Base-by-base conservation (phyloP, 768 basidiomycete genomes). In the Rhodotorula toruloides region DNA sequence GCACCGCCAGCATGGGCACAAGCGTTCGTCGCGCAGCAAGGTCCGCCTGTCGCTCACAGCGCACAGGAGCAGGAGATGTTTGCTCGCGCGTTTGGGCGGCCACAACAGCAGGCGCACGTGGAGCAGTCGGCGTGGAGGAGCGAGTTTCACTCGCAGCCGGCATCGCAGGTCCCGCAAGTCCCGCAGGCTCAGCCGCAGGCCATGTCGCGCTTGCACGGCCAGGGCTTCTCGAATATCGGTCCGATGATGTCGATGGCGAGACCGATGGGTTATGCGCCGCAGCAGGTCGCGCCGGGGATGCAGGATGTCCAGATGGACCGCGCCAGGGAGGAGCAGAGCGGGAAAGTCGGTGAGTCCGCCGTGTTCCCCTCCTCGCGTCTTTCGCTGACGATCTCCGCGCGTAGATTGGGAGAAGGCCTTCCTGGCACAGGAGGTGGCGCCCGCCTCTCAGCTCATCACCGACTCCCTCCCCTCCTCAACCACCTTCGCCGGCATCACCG, bases 381-480 rank as follows among this genome's bases (percentile, higher is more conserved):
- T 47, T 29, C 50, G 36, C 27, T 19, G 10, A 25, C 40, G 2
- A 6, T 36, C 21, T 39, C 22, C 48, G 39, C 32, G 44, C 16
- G 54, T 46, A 31, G 68, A 74, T 8, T 75, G 74, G 74, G 74
- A 72, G 34, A 53, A 44, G 13, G 74, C 74, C 12, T 75, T 75
- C 52, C 65, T 65, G 21, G 54, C 63, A 34, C 73, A 70, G 42
- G 66, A 69, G n/a, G 40, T 53, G 11, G n/a, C 64, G 3, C n/a
- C 65, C 29, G 70, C 67, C 16, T 54, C 49, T 54, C 9, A 58
- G 39, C 42, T 58, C 4, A 19, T 44, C 46, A 19, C 37, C 11
- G 37, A 53, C 13, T 32, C 54, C 54, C 22, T 43, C 47, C 7
- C 44, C 40, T 25, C 49, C 32, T 27, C 58, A 34, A 36, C 50